phyloP scores from a whole-genome alignment of 805 yeast species.

The Wickerhamiella bombiphila region DNA sequence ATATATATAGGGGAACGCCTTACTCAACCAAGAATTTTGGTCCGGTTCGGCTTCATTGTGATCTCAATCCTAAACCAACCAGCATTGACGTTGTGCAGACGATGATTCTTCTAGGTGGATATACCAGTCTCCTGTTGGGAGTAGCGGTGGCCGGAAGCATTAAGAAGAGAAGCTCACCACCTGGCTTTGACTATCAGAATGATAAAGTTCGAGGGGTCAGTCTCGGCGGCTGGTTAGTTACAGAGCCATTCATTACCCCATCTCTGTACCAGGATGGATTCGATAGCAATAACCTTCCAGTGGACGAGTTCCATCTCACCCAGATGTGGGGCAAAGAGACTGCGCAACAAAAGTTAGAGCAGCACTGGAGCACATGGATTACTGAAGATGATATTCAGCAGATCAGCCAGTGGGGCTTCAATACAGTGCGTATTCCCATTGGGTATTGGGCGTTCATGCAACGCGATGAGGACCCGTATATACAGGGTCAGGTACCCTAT shows the following conservation, averaged over 20 bases:
- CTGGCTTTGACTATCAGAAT: conserved; percentile 20
- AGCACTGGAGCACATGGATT: conserved; percentile 71
- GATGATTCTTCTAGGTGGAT: too few relatives aligned
- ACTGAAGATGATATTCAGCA: conserved; percentile 54
- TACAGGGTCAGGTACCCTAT: conserved; percentile 61
- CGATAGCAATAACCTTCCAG: conserved; percentile 34
- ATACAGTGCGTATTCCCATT: conserved; percentile 77
- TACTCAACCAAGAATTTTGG: too few relatives aligned
- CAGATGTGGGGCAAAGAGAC: conserved; percentile 44
- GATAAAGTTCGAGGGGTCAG: conserved; percentile 37
- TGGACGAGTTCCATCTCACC: conserved; percentile 68
- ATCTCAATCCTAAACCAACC: too few relatives aligned
- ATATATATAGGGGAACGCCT: too few relatives aligned
- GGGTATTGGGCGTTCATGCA: conserved; percentile 85
- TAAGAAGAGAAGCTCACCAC: conserved; percentile 28
- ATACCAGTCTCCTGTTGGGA: neutral
- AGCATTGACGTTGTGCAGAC: too few relatives aligned
- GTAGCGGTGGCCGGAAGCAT: conserved; percentile 11
- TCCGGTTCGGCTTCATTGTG: too few relatives aligned
- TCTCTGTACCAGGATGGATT: conserved; percentile 26
- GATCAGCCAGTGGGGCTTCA: conserved; percentile 36
- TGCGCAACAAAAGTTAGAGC: conserved; percentile 36
- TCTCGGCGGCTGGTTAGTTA: conserved; percentile 81
- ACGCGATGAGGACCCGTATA: conserved; percentile 64
- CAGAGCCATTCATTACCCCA: conserved; percentile 80